Percentiles rank a stretch among this genome's conserved stretches.
Conservation (phyloP, 257 asterid species). For the Euphrasia confusa region DNA sequence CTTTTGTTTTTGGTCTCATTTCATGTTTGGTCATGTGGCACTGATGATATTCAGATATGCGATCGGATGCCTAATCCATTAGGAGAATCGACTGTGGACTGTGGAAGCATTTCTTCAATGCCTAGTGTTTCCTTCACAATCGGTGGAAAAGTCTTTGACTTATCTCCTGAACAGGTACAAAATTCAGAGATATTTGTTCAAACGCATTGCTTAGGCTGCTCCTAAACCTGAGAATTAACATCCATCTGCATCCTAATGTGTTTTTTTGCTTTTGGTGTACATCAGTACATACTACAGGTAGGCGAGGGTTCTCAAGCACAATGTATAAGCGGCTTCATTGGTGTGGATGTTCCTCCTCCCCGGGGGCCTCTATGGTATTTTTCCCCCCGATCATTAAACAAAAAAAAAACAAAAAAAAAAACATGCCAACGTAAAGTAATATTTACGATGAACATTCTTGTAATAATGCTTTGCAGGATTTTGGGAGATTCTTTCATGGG, state of each 20-base stretch:
- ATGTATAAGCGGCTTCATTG: constrained; percentile 88
- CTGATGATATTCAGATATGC: constrained; percentile 52
- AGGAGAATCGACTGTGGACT: constrained; percentile 77
- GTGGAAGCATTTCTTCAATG: constrained; percentile 59
- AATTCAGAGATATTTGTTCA: not conserved
- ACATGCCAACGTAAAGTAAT: too few relatives aligned
- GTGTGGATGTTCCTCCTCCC: constrained; percentile 77
- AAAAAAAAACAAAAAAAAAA: too few relatives aligned
- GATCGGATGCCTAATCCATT: constrained; percentile 73
- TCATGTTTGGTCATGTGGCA: constrained; percentile 10
- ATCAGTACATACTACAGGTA: constrained; percentile 82
- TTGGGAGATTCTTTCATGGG: constrained; percentile 92
- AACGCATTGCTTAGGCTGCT: too few relatives aligned
- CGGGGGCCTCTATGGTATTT: constrained; percentile 90
- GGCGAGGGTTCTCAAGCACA: constrained; percentile 70
- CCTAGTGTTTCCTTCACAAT: constrained; percentile 79
- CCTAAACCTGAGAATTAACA: not conserved
- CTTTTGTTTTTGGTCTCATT: not conserved
- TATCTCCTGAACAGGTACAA: constrained; percentile 71
- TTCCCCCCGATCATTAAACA: not conserved
- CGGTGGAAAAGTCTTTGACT: constrained; percentile 63
- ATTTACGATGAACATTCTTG: too few relatives aligned
- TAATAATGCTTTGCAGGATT: constrained; percentile 45
- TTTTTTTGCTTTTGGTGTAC: not conserved
- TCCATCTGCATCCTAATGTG: not conserved